These are phyloP conservation scores for Paramyrothecium roridum DNA, from an alignment of 2,329 filamentous ascomycete species.

Conservation along the genomic window DNA sequence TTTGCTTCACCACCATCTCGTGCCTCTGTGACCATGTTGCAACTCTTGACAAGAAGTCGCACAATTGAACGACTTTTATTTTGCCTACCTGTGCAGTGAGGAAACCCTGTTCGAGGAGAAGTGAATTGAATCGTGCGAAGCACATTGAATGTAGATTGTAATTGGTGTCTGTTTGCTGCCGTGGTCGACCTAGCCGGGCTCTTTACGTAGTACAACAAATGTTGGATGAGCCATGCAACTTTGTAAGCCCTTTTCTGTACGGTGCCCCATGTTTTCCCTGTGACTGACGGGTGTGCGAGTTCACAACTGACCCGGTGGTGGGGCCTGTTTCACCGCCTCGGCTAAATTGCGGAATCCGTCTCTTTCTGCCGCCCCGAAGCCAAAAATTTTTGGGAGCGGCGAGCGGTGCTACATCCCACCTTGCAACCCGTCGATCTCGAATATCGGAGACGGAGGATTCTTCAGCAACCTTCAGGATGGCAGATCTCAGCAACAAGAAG, in stretches of 20 bases:
- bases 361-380: slow-evolving; percentile 20
- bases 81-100: too few relatives aligned
- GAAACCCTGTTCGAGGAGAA: too few relatives aligned
- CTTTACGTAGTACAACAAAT: too few relatives aligned
- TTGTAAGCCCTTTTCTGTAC: too few relatives aligned
- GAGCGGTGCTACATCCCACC: slow-evolving; percentile 19
- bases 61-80: too few relatives aligned
- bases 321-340: slow-evolving; percentile 17
- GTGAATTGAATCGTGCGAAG: too few relatives aligned
- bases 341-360: slow-evolving; percentile 17
- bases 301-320: not conserved
- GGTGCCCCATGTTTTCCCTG: too few relatives aligned
- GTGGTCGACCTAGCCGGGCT: too few relatives aligned
- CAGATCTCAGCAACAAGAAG: slow-evolving; percentile 43
- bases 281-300: too few relatives aligned
- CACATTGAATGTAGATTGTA: too few relatives aligned
- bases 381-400: slow-evolving; percentile 21
- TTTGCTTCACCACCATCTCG: slow-evolving; percentile 11
- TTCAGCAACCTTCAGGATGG: slow-evolving; percentile 24
- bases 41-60: not conserved
- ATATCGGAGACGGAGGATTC: slow-evolving; percentile 7
- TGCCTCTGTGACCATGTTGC: slow-evolving; percentile 1
- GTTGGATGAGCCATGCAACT: too few relatives aligned
- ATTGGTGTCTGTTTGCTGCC: too few relatives aligned
- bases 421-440: slow-evolving; percentile 8